Percentiles rank a stretch among this genome's conserved stretches.
These are phyloP conservation scores for Macrocybe gigantea DNA, from an alignment of 768 basidiomycete genomes.

Conservation along the genomic window DNA sequence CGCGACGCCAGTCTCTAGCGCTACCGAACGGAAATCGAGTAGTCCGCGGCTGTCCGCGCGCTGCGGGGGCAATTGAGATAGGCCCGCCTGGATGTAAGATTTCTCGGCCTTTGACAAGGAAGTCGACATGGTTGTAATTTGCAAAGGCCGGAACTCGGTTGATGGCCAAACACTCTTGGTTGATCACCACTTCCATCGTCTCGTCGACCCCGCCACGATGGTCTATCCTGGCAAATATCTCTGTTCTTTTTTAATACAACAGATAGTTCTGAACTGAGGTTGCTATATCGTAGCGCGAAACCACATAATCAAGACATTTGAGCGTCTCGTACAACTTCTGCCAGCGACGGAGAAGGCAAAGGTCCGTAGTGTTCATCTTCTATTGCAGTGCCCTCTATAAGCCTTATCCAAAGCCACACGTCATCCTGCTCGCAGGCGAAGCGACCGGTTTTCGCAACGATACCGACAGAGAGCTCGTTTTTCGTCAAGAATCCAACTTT, in stretches of 20 bases:
- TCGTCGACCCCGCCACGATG: constrained; percentile 8
- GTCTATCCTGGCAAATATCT: constrained; percentile 25
- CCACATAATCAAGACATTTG: constrained; percentile 50
- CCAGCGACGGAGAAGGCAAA: constrained; percentile 45
- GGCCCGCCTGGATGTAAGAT: constrained; percentile 66
- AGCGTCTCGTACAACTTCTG: constrained; percentile 42
- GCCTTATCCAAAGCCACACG: constrained; percentile 47
- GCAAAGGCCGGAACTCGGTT: too few relatives aligned
- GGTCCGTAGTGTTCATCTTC: constrained; percentile 27
- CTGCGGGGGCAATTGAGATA: constrained; percentile 52
- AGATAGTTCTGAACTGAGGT: too few relatives aligned
- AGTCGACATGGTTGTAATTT: too few relatives aligned
- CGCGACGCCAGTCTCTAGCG: constrained; percentile 72
- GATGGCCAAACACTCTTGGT: too few relatives aligned
- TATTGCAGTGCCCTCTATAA: background rate
- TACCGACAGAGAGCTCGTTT: constrained; percentile 77
- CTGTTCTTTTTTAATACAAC: background rate
- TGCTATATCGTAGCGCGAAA: constrained; percentile 31
- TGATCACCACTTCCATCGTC: too few relatives aligned
- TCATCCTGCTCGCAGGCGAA: constrained; percentile 63
- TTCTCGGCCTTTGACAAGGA: constrained; percentile 44
- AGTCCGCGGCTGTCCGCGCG: constrained; percentile 73
- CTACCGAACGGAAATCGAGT: constrained; percentile 59
- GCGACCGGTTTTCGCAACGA: constrained; percentile 65
- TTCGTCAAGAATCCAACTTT: constrained; percentile 78